These are phyloP conservation scores for Quercus phellos DNA, from an alignment of 331 rosid species.

Conservation along the genomic window DNA sequence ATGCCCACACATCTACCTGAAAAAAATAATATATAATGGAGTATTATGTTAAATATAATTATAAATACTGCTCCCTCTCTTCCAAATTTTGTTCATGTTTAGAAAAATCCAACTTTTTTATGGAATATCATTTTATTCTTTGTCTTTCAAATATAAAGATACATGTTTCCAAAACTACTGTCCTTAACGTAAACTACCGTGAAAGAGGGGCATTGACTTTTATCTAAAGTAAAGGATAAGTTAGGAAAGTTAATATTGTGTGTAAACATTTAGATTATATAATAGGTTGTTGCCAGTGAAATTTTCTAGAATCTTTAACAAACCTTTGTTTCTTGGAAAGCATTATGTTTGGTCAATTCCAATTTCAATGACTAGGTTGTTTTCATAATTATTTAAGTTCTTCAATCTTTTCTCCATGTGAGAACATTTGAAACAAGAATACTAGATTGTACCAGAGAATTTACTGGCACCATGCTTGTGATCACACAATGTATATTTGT, in stretches of 20 bases:
- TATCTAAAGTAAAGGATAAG: too few relatives aligned
- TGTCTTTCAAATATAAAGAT: too few relatives aligned
- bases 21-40: neutral
- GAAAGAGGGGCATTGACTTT: too few relatives aligned
- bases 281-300: neutral
- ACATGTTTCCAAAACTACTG: too few relatives aligned
- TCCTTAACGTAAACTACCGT: too few relatives aligned
- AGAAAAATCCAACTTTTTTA: too few relatives aligned
- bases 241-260: too few relatives aligned
- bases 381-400: too few relatives aligned
- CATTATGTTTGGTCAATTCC: neutral
- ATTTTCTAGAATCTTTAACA: neutral
- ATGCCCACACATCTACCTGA: neutral
- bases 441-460: neutral
- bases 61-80: neutral
- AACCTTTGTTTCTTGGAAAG: neutral
- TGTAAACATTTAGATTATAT: neutral
- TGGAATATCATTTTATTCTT: too few relatives aligned
- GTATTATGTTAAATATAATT: neutral
- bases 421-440: neutral
- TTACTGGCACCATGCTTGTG: neutral
- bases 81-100: too few relatives aligned
- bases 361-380: too few relatives aligned
- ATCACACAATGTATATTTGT: neutral
- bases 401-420: neutral